Evolutionary conservation across 2,329 filamentous ascomycete species (phyloP).

Genomic region (Teratosphaeria pseudoeucalypti): DNA sequence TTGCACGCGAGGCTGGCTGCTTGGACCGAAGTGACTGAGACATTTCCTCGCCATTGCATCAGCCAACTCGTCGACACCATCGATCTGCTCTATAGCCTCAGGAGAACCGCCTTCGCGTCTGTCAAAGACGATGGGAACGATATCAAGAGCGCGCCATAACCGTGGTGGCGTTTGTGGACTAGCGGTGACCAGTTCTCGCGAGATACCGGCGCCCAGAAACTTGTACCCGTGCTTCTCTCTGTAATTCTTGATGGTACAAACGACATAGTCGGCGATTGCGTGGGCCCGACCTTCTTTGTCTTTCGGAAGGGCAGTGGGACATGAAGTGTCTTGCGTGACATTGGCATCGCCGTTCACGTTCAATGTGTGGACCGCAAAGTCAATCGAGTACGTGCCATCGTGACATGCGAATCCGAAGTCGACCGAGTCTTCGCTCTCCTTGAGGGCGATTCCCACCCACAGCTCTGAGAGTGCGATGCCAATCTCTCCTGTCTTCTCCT

Average conservation of each 20-base stretch:
- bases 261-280: slow-evolving; percentile 41
- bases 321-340: slow-evolving; percentile 1
- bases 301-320: slow-evolving; percentile 4
- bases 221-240: slow-evolving; percentile 59
- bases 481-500: slow-evolving; percentile 8
- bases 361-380: slow-evolving; percentile 57
- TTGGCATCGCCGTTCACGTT: slow-evolving; percentile 1
- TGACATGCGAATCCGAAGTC: slow-evolving; percentile 60
- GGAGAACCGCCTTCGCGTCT: slow-evolving; percentile 59
- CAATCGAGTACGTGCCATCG: slow-evolving; percentile 63
- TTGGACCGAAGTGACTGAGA: slow-evolving; percentile 66
- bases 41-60: slow-evolving; percentile 74
- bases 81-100: slow-evolving; percentile 58
- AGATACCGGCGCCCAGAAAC: slow-evolving; percentile 64
- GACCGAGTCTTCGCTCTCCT: slow-evolving; percentile 39
- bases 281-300: slow-evolving; percentile 4
- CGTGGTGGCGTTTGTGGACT: slow-evolving; percentile 58
- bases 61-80: slow-evolving; percentile 56
- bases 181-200: slow-evolving; percentile 46
- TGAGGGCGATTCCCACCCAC: slow-evolving; percentile 53
- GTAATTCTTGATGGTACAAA: slow-evolving; percentile 48
- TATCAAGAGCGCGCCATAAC: slow-evolving; percentile 67
- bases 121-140: slow-evolving; percentile 57
- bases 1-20: slow-evolving; percentile 54
- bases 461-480: slow-evolving; percentile 27